These are phyloP conservation scores for Nemophila menziesii DNA, from an alignment of 257 asterid genomes.

Conservation along the genomic window DNA sequence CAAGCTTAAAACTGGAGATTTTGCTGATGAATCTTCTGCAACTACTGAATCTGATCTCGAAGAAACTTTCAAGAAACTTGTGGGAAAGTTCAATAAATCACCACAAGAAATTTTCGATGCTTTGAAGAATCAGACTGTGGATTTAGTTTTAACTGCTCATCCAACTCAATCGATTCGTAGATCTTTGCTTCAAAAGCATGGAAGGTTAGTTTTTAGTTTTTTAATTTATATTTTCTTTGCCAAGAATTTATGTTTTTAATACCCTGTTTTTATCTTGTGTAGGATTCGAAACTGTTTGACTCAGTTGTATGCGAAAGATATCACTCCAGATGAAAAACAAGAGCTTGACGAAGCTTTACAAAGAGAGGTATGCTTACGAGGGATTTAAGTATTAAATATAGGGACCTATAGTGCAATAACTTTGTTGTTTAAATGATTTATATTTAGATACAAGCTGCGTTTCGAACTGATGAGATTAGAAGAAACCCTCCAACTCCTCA, in stretches of 20 bases:
- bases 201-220: constrained; percentile 42
- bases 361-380: constrained; percentile 55
- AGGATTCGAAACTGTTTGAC: constrained; percentile 83
- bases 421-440: not conserved
- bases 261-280: not conserved
- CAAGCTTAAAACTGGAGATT: constrained; percentile 63
- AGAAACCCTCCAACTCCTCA: constrained; percentile 96
- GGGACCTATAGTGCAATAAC: not conserved
- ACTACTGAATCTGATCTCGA: constrained; percentile 87
- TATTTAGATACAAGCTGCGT: constrained; percentile 89
- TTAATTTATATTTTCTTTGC: not conserved
- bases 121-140: constrained; percentile 83
- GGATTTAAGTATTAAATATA: not conserved
- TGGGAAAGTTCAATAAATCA: constrained; percentile 65
- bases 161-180: constrained; percentile 95
- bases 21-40: constrained; percentile 90
- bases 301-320: constrained; percentile 72
- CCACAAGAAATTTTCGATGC: constrained; percentile 80
- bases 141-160: constrained; percentile 80
- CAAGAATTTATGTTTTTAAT: not conserved
- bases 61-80: constrained; percentile 82
- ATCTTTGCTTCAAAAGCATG: constrained; percentile 92
- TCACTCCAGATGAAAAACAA: constrained; percentile 89
- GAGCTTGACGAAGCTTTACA: constrained; percentile 96
- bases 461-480: constrained; percentile 91